phyloP scores from a whole-genome alignment of 805 yeast genomes.

The Tetrapisispora arboricola region DNA sequence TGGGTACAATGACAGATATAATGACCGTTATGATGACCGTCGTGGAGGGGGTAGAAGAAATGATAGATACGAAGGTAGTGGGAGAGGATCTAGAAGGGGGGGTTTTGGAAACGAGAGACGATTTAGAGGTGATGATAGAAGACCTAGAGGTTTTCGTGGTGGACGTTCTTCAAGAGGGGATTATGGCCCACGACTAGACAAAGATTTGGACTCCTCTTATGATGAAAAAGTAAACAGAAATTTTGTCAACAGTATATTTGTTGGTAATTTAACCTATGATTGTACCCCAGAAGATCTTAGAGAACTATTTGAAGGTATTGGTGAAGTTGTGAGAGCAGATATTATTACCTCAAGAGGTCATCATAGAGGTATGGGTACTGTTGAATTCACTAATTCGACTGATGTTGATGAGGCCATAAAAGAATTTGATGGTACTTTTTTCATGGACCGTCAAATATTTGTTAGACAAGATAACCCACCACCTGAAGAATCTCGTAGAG shows the following conservation, averaged over 20 bases:
- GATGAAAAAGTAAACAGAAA: slow-evolving; percentile 38
- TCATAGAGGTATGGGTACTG: slow-evolving; percentile 86
- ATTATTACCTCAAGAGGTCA: slow-evolving; percentile 69
- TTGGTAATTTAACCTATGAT: slow-evolving; percentile 64
- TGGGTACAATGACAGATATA: slow-evolving; percentile 28
- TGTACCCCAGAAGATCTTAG: slow-evolving; percentile 50
- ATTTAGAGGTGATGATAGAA: slow-evolving; percentile 13
- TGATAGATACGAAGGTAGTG: slow-evolving; percentile 1
- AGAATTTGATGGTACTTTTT: slow-evolving; percentile 52
- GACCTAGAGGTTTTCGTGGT: slow-evolving; percentile 16
- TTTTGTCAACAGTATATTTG: slow-evolving; percentile 57
- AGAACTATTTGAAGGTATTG: slow-evolving; percentile 48
- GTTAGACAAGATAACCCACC: slow-evolving; percentile 90
- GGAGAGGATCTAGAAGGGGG: slow-evolving; percentile 8
- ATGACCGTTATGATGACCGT: slow-evolving; percentile 29
- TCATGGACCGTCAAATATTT: slow-evolving; percentile 68
- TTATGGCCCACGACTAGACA: slow-evolving; percentile 17
- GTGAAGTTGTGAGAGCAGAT: slow-evolving; percentile 70
- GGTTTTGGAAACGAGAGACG: slow-evolving; percentile 27
- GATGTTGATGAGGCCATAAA: slow-evolving; percentile 66
- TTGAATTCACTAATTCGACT: slow-evolving; percentile 58
- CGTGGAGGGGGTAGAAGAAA: slow-evolving; percentile 8
- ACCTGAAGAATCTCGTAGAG: slow-evolving; percentile 32
- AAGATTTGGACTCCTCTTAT: slow-evolving; percentile 21
- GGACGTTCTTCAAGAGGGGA: slow-evolving; percentile 14